Percentiles rank a stretch among this genome's conserved stretches.
phyloP scores from a whole-genome alignment of 192 early-diverging fungal genomes.

The Backusella macrospora region DNA sequence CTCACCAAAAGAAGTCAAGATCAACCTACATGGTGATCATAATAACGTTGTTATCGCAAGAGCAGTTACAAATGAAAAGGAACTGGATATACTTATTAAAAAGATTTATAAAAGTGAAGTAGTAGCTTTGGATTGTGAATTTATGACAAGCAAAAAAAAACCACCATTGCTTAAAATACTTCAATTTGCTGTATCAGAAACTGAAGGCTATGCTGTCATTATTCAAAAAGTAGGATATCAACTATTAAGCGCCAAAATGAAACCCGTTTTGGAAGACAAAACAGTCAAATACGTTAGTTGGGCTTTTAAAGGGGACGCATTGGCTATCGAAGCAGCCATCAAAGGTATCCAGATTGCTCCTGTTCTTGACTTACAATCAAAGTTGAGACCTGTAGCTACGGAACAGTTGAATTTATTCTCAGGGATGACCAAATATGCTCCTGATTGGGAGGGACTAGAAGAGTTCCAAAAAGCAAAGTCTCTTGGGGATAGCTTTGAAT shows the following conservation, averaged over 20 bases:
- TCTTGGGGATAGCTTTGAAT: conserved; percentile 13
- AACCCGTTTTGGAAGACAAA: conserved; percentile 12
- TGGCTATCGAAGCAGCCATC: conserved; percentile 29
- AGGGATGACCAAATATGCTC: conserved; percentile 27
- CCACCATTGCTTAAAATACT: conserved; percentile 32
- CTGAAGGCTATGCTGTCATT: conserved; percentile 30
- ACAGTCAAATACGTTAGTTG: conserved; percentile 21
- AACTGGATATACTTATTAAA: conserved; percentile 21
- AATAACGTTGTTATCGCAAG: conserved; percentile 8
- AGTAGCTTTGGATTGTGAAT: conserved; percentile 41
- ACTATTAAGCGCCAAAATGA: not conserved
- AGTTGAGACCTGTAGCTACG: conserved; percentile 4
- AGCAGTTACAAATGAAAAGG: conserved; percentile 19
- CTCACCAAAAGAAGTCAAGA: not conserved
- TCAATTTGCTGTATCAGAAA: conserved; percentile 32
- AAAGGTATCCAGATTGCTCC: conserved; percentile 9
- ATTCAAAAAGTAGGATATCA: conserved; percentile 16
- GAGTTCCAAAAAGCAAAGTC: conserved; percentile 34
- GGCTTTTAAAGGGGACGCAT: conserved; percentile 36
- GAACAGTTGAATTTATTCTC: conserved; percentile 25
- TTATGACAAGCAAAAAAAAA: conserved; percentile 26
- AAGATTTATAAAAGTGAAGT: not conserved
- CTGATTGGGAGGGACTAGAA: conserved; percentile 29
- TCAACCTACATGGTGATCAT: not conserved
- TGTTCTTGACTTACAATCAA: conserved; percentile 39